phyloP scores from a whole-genome alignment of 192 early-diverging fungal genomes.

The Mortierella antarctica region DNA sequence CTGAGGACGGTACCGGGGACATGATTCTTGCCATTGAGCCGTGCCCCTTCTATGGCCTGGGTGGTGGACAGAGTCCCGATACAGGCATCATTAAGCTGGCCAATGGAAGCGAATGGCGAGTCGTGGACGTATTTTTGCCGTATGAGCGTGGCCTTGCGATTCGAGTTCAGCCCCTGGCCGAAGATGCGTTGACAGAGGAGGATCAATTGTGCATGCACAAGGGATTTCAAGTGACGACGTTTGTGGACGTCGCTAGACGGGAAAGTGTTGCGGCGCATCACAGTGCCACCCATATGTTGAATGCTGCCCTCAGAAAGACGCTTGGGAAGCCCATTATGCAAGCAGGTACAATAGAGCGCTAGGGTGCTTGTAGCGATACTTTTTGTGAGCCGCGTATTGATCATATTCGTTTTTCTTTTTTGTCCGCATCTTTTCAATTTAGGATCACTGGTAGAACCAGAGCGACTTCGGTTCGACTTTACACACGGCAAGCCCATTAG shows the following conservation, averaged over 20 bases:
- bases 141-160: conserved; percentile 63
- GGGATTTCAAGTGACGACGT: conserved; percentile 49
- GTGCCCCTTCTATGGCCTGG: conserved; percentile 69
- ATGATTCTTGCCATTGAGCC: conserved; percentile 64
- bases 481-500: conserved; percentile 62
- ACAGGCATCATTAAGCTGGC: conserved; percentile 49
- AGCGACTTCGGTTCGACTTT: conserved; percentile 68
- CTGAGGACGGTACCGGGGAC: conserved; percentile 50
- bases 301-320: conserved; percentile 62
- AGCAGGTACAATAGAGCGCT: conserved; percentile 43
- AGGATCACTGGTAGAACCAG: conserved; percentile 63
- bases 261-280: conserved; percentile 64
- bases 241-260: conserved; percentile 55
- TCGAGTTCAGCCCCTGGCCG: conserved; percentile 29
- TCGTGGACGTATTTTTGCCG: conserved; percentile 60
- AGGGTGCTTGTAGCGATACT: too few species aligned
- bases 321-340: conserved; percentile 61
- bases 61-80: conserved; percentile 69
- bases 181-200: conserved; percentile 20
- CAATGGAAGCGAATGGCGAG: conserved; percentile 55
- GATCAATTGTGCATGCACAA: conserved; percentile 55
- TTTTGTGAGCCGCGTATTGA: not conserved
- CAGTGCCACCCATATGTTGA: conserved; percentile 67
- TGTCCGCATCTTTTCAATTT: not conserved
- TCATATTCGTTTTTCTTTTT: not conserved